Evolutionary conservation across 1,284 basidiomycete species (phyloP).

Genomic region (Amylostereum areolatum): DNA sequence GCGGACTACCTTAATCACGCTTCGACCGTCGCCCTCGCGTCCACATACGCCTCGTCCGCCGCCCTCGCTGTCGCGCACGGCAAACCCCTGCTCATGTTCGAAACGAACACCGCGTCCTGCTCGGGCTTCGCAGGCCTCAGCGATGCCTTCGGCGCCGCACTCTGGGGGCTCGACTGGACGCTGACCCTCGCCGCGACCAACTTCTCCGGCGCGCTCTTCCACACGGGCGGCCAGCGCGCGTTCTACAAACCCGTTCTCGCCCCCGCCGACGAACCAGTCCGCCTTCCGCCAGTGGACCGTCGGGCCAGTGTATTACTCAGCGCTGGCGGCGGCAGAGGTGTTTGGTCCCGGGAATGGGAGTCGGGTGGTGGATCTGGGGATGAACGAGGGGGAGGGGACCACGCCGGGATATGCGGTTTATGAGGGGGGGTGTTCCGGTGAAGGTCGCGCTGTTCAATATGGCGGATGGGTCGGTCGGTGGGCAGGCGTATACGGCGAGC

Average conservation of each 20-base stretch:
- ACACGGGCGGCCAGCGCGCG: constrained; percentile 33
- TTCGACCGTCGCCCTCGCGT: constrained; percentile 37
- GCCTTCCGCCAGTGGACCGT: constrained; percentile 56
- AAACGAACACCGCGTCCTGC: constrained; percentile 54
- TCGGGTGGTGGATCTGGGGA: constrained; percentile 54
- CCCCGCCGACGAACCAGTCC: constrained; percentile 57
- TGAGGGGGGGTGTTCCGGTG: constrained; percentile 48
- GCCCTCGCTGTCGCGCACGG: constrained; percentile 34
- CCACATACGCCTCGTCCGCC: constrained; percentile 44
- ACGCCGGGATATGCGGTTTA: constrained; percentile 74
- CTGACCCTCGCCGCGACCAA: constrained; percentile 39
- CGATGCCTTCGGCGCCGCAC: constrained; percentile 40
- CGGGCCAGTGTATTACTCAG: constrained; percentile 65
- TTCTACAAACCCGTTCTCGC: constrained; percentile 32
- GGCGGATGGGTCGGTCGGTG: constrained; percentile 46
- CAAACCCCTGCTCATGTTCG: constrained; percentile 52
- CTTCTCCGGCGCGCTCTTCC: constrained; percentile 31
- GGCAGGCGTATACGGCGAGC: constrained; percentile 42
- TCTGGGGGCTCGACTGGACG: constrained; percentile 62
- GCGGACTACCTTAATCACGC: constrained; percentile 54
- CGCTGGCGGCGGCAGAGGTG: constrained; percentile 62
- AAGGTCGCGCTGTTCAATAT: constrained; percentile 69
- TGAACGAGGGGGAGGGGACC: constrained; percentile 41
- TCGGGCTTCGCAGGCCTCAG: constrained; percentile 50
- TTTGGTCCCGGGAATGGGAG: constrained; percentile 54